Base-by-base conservation (phyloP, 345 rosid species). In the Citrus sp. region DNA sequence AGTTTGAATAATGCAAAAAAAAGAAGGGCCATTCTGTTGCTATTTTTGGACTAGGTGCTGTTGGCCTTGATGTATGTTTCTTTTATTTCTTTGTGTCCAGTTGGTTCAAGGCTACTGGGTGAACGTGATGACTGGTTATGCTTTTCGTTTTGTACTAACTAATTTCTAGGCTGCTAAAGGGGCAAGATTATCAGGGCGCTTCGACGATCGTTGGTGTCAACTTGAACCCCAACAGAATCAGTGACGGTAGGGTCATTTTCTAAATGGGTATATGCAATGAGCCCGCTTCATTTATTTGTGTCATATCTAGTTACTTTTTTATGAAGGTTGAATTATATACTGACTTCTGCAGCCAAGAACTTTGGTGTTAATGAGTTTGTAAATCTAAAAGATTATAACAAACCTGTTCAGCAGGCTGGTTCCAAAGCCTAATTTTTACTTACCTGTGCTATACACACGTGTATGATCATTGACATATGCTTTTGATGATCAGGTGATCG, bases 1-100 rank as follows among this genome's bases (percentile, higher is more conserved):
- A 86, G 93, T 49, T 38, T 93, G 81, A 93, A 90, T 82, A 94
- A 91, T 30, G 92, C 97, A 70, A 90, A 89, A 83, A 95, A 94
- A 84, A 85, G 28, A 85, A 86, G 82, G 97, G 97, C 34, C 88
- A 86, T 2, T 79, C 86, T 12, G 93, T 91, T 58, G 92, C 95
- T 0, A 25, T 93, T 46, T 93, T 89, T 22, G 94, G 97, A 22
- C 82, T 93, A n/a, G 97, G 94, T 46, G 91, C 97, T 68, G 94
- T 91, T 69, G 95, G 95, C 70, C 93, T 90, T 28, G 94, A 88
- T 9, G 91, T 87, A 66, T 77, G 88, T 79, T 64, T 4, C 60
- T 70, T 61, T 27, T 28, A 22, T 68, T 42, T 60, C 56, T 58
- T 68, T 37, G 14, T 32, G 6, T 34, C 69, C 13, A 21, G 18